Base-by-base conservation (phyloP, 2,329 filamentous ascomycete genomes). In the Aspergillus arachidicola region DNA sequence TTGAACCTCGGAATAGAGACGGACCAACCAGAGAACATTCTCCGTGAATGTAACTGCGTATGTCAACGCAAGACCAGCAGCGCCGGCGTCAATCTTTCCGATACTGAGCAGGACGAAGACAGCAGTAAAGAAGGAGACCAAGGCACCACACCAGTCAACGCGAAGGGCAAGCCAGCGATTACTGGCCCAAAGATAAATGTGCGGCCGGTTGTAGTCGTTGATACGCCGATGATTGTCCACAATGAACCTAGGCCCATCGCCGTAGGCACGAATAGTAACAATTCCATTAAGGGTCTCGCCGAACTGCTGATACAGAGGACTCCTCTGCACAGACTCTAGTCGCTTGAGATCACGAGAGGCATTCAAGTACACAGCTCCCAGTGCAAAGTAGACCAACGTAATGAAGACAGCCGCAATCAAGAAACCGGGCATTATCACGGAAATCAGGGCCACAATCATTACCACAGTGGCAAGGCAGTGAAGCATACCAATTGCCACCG, bases 31-130 rank as follows among this genome's bases (percentile, higher is more conserved):
- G 21, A 99, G 82, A 7, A 99, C 91, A 69, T 97, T 98, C 77
- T 99, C 95, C 0, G 94, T 96, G 73, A 99, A 99, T 1, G 92
- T 94, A 69, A 99, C 92, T 19, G 95, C 95, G 73, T 99, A 99
- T 57, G 93, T 97, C 72, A 99, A 83, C 6, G 95, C 96, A 66
- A 99, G 86, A 82, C 95, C 95, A 36, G 94, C 95, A 56, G 94
- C 91, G 67, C 95, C 95, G 50, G 95, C 89, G 77, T 98, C 93
- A 60, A 98, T 91, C 60, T 82, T 88, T 45, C 92, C 93, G 30
- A 96, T 86, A 71, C 90, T 96, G 54, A 91, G 75, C 59, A 98
- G 90, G 63, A 99, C 91, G 72, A 99, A 98, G 6, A 91, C 89
- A 32, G 94, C 95, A 0, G 95, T 92, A 73, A 94, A 96, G 83